phyloP scores from a whole-genome alignment of 1,139 yeast species.

The Debaryomyces fabryi region DNA sequence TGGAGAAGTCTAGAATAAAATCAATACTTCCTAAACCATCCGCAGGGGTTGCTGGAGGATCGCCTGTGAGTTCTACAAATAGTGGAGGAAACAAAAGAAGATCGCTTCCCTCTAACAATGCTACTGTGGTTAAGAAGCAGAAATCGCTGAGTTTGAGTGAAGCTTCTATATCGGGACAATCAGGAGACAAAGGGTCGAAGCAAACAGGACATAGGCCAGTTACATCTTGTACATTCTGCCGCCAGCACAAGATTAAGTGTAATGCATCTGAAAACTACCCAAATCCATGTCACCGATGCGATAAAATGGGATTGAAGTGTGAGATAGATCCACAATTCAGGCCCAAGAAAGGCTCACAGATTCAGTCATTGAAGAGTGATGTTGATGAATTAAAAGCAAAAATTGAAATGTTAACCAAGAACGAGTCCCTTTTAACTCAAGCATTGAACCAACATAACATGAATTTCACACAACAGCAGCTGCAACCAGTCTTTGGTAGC shows the following conservation, averaged over 20 bases:
- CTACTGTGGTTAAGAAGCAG: slow-evolving; percentile 2
- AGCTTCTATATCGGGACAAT: background rate
- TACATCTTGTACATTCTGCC: slow-evolving; percentile 90
- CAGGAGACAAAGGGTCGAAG: slow-evolving; percentile 22
- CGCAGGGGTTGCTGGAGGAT: slow-evolving; percentile 11
- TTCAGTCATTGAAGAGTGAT: slow-evolving; percentile 80
- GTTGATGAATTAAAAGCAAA: slow-evolving; percentile 79
- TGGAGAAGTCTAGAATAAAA: slow-evolving; percentile 46
- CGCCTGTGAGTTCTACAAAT: slow-evolving; percentile 14
- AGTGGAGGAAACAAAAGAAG: slow-evolving; percentile 12
- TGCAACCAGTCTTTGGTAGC: slow-evolving; percentile 10
- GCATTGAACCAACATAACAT: slow-evolving; percentile 54
- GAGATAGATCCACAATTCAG: slow-evolving; percentile 90
- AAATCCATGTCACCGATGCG: slow-evolving; percentile 80
- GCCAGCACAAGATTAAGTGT: slow-evolving; percentile 93
- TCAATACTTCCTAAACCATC: slow-evolving; percentile 38
- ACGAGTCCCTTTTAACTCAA: slow-evolving; percentile 67
- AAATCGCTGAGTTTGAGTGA: slow-evolving; percentile 4
- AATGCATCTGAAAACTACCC: slow-evolving; percentile 88
- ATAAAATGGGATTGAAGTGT: slow-evolving; percentile 76
- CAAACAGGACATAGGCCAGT: slow-evolving; percentile 74
- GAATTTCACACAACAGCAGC: slow-evolving; percentile 30
- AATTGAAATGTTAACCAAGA: slow-evolving; percentile 72
- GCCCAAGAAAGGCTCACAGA: slow-evolving; percentile 90
- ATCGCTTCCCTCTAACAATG: slow-evolving; percentile 11